Conservation (phyloP, 257 asterid species). For the Gynochthodes officinalis region DNA sequence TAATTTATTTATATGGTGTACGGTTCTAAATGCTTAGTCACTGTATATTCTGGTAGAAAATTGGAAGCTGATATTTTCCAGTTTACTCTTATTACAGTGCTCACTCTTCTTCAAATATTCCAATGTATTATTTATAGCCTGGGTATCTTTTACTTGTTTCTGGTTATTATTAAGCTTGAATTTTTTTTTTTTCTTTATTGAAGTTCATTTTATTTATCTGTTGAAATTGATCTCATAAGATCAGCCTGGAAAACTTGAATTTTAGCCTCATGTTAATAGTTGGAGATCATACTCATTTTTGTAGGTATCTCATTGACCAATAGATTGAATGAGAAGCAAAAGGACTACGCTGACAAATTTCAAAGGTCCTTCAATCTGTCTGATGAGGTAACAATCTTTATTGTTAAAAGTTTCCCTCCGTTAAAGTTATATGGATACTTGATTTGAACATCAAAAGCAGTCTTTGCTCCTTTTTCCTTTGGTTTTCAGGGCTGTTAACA, state of each 20-base stretch:
- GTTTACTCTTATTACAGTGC: not conserved
- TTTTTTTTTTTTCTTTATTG: not conserved
- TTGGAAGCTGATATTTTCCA: not conserved
- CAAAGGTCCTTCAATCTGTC: conserved; percentile 57
- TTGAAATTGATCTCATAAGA: not conserved
- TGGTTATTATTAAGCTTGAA: not conserved
- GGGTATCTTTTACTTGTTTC: not conserved
- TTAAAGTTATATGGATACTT: not conserved
- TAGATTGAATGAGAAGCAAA: conserved; percentile 63
- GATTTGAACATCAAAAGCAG: not conserved
- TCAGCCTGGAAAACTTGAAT: not conserved
- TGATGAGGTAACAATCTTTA: conserved; percentile 48
- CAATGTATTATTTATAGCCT: not conserved
- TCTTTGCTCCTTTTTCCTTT: not conserved
- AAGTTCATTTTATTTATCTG: not conserved
- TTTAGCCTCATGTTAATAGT: conserved; percentile 5
- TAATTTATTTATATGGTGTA: not conserved
- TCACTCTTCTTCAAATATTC: not conserved
- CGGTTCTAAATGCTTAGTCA: not conserved
- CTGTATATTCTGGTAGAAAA: not conserved
- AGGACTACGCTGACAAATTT: conserved; percentile 68
- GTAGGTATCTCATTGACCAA: conserved; percentile 65
- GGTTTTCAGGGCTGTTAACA: not conserved
- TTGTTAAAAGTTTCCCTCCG: not conserved
- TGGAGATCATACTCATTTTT: conserved; percentile 22